Conservation (phyloP, 164 flowering plant genomes). For the Warburgia ugandensis region DNA sequence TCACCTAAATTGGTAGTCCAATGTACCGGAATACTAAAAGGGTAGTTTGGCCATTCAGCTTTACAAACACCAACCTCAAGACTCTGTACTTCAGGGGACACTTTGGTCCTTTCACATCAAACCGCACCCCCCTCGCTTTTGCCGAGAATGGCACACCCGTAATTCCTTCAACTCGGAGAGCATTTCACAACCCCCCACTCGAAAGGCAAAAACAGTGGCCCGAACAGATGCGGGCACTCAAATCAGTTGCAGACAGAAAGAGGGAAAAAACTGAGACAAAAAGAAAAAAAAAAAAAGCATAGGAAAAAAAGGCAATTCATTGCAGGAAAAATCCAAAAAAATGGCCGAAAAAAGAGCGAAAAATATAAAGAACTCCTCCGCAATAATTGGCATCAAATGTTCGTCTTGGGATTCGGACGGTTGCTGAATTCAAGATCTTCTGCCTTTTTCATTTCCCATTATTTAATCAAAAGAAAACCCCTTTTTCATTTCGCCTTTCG, state of each 20-base stretch:
- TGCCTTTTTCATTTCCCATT: background rate
- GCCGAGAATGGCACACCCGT: too few relatives aligned
- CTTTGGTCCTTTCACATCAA: background rate
- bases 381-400: conserved; percentile 72
- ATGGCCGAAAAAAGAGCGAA: background rate
- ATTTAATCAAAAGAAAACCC: background rate
- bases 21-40: too few relatives aligned
- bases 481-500: background rate
- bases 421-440: conserved; percentile 55
- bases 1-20: too few relatives aligned
- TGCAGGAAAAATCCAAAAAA: background rate
- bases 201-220: background rate
- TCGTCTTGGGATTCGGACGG: conserved; percentile 58
- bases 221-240: background rate
- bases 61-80: too few relatives aligned
- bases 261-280: too few relatives aligned
- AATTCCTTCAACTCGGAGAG: too few relatives aligned
- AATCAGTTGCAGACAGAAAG: background rate
- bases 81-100: too few relatives aligned
- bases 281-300: too few relatives aligned
- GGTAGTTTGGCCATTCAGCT: too few relatives aligned
- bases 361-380: background rate
- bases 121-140: background rate
- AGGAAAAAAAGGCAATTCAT: too few relatives aligned
- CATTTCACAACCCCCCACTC: background rate